A percentile compares a stretch with the other conserved stretches of the same genome.
These are phyloP conservation scores for Leucocoprinus leucothites DNA, from an alignment of 768 basidiomycete genomes.

Conservation along the genomic window DNA sequence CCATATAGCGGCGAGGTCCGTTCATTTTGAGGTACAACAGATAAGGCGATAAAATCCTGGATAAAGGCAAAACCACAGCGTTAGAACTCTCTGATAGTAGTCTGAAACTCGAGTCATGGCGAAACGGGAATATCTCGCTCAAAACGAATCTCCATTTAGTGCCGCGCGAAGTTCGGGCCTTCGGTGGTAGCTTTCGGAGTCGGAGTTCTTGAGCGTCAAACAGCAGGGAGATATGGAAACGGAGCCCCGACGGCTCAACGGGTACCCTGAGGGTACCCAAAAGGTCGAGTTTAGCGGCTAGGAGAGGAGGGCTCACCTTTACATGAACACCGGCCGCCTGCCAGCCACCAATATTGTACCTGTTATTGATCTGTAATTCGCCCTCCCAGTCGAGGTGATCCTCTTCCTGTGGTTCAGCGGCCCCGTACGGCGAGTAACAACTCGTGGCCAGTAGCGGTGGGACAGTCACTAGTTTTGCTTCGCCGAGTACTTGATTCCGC, in stretches of 20 bases:
- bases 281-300: not conserved
- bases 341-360: conserved; percentile 45
- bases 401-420: conserved; percentile 29
- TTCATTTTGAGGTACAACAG: conserved; percentile 37
- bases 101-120: too few relatives aligned
- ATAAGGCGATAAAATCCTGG: conserved; percentile 58
- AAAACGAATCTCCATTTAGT: not conserved
- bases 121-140: not conserved
- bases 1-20: conserved; percentile 31
- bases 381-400: conserved; percentile 64
- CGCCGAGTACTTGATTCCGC: conserved; percentile 40
- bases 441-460: conserved; percentile 30
- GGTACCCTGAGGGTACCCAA: too few relatives aligned
- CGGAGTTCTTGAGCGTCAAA: not conserved
- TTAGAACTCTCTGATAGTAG: too few relatives aligned
- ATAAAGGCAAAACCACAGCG: too few relatives aligned
- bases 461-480: conserved; percentile 45
- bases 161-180: not conserved
- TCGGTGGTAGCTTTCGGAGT: not conserved
- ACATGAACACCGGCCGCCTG: conserved; percentile 37
- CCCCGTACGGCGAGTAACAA: conserved; percentile 17
- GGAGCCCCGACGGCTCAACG: not conserved
- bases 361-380: conserved; percentile 35
- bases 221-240: too few relatives aligned
- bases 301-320: conserved; percentile 29